Evolutionary conservation across 345 rosid genomes (phyloP).

Genomic region (Populus alba): DNA sequence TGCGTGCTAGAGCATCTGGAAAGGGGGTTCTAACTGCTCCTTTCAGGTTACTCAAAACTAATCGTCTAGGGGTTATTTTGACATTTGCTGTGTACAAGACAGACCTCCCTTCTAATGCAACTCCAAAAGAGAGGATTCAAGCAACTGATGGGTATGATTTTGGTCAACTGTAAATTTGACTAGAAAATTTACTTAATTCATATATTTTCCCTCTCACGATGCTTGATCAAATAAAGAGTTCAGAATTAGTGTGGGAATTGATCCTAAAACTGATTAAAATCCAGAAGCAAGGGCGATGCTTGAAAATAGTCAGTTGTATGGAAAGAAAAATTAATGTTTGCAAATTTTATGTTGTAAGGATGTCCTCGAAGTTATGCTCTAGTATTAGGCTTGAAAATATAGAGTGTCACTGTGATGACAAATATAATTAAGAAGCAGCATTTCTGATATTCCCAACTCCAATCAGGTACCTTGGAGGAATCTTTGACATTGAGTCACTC

Average conservation of each 20-base stretch:
- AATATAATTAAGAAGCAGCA: neutral
- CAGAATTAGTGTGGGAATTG: neutral
- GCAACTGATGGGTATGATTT: constrained; percentile 79
- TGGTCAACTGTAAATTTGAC: neutral
- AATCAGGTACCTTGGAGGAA: constrained; percentile 89
- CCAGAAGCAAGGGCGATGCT: neutral
- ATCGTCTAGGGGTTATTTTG: constrained; percentile 91
- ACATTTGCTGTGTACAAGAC: constrained; percentile 87
- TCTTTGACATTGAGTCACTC: constrained; percentile 82
- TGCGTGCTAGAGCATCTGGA: constrained; percentile 83
- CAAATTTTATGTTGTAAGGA: neutral
- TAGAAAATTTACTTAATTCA: neutral
- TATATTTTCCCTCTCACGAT: neutral
- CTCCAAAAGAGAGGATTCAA: constrained; percentile 72
- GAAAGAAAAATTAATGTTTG: neutral
- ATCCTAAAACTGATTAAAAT: neutral
- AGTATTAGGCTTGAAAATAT: constrained; percentile 4
- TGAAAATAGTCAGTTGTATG: neutral
- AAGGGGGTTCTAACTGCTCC: constrained; percentile 97
- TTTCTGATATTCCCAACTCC: constrained; percentile 12
- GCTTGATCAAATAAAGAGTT: neutral
- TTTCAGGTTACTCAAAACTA: constrained; percentile 77
- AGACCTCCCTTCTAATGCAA: constrained; percentile 78
- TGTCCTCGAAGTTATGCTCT: neutral
- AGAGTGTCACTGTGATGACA: neutral